Percentiles rank a stretch among this genome's conserved stretches.
Evolutionary conservation across 176 grass and related monocot genomes (phyloP).

Genomic region (Eleusine coracana): DNA sequence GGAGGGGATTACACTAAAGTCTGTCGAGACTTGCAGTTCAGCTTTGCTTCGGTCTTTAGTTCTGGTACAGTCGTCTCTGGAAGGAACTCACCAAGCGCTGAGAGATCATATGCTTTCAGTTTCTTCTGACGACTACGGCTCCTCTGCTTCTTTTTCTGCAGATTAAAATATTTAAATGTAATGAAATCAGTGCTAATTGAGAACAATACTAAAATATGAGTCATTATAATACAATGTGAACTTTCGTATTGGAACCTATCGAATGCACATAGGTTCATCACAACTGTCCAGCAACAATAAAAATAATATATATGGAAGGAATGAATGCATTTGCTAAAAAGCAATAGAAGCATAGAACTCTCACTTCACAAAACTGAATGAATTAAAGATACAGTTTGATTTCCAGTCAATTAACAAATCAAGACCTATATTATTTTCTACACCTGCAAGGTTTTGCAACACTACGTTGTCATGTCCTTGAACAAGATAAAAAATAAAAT

Average conservation of each 20-base stretch:
- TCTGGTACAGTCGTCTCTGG: constrained; percentile 41
- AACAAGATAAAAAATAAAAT: neutral
- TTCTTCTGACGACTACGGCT: constrained; percentile 60
- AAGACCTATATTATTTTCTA: neutral
- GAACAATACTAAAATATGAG: neutral
- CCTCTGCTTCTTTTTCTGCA: constrained; percentile 63
- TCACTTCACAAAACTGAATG: neutral
- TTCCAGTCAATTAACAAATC: neutral
- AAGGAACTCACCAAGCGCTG: constrained; percentile 64
- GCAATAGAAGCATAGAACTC: neutral
- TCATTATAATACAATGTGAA: neutral
- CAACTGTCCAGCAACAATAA: neutral
- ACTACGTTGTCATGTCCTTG: neutral
- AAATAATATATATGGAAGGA: neutral
- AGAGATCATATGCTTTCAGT: constrained; percentile 87
- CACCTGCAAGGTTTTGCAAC: neutral
- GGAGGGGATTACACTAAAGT: constrained; percentile 62
- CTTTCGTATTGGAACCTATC: neutral
- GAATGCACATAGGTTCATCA: neutral
- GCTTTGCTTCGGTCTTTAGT: constrained; percentile 44
- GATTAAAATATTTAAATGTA: neutral
- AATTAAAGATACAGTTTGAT: neutral
- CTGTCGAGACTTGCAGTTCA: constrained; percentile 81
- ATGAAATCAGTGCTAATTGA: neutral
- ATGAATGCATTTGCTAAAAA: neutral